These are phyloP conservation scores for Sporopachydermia cereana DNA, from an alignment of 1,139 yeast genomes.

Conservation along the genomic window DNA sequence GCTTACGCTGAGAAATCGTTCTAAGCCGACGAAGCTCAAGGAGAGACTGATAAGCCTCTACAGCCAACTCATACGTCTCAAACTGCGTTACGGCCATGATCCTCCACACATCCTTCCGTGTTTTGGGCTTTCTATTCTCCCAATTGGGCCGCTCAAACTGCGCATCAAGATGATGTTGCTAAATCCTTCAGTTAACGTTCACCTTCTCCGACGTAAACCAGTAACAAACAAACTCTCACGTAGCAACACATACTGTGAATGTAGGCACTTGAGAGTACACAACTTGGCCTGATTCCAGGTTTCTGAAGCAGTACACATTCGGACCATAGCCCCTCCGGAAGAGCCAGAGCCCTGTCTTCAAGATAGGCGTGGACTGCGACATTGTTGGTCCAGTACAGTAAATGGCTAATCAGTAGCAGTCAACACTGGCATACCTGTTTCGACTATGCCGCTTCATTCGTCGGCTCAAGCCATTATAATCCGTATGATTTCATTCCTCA, in stretches of 20 bases:
- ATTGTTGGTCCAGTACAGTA: too few relatives aligned
- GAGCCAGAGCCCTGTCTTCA: constrained; percentile 29
- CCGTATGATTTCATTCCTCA: too few relatives aligned
- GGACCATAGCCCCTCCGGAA: constrained; percentile 55
- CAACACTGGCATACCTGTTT: too few relatives aligned
- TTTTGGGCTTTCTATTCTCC: constrained; percentile 70
- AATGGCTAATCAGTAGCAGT: too few relatives aligned
- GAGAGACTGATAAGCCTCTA: constrained; percentile 63
- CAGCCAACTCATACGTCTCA: constrained; percentile 50
- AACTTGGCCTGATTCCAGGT: constrained; percentile 82
- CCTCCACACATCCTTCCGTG: constrained; percentile 82
- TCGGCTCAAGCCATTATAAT: too few relatives aligned
- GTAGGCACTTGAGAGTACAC: constrained; percentile 78
- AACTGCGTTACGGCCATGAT: constrained; percentile 80
- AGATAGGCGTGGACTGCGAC: too few relatives aligned
- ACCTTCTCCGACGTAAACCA: too few relatives aligned
- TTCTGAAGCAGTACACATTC: constrained; percentile 70
- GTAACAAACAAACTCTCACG: too few relatives aligned
- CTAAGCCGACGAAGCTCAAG: constrained; percentile 65
- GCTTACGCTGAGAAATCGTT: constrained; percentile 45
- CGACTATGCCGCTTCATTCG: too few relatives aligned
- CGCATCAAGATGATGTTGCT: constrained; percentile 57
- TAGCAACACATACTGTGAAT: constrained; percentile 20
- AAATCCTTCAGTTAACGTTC: constrained; percentile 19
- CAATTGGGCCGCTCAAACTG: constrained; percentile 69